Base-by-base conservation (phyloP, 2,329 filamentous ascomycete genomes). In the Parasarocladium wereldwijsianum region DNA sequence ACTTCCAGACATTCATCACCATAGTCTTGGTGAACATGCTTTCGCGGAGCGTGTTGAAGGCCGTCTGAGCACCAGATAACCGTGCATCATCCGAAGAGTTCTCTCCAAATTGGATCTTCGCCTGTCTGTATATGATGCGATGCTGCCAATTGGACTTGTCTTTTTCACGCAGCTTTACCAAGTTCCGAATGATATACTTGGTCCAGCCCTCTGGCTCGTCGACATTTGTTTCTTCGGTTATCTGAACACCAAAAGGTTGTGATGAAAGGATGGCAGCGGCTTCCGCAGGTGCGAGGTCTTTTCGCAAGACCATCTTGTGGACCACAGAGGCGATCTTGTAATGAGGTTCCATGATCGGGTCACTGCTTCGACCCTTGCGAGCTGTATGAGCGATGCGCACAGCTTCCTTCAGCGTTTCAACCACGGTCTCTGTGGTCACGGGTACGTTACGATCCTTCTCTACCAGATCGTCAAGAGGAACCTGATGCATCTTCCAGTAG, bases 81-180 rank as follows among this genome's bases (percentile, higher is more conserved):
- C 8, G n/a, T n/a, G n/a, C n/a, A 11, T 30, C 28, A 6, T 24
- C 13, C 13, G 21, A 19, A 13, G 19, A n/a, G 8, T 30, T 21
- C 19, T 24, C 57, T 30, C 61, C 57, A 31, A 67, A 70, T 6
- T 73, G 42, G 13, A 75, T 66, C 19, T 55, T 57, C 2, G 70
- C 63, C 43, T 82, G 76, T 15, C 85, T 74, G 45, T 78, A 76
- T 31, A 84, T 82, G 56, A 94, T 85, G 13, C 86, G 78, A 49
- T 94, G 86, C 46, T 94, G 86, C 86, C 86, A 94, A 43, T 90
- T 87, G 1, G 82, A 80, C 58, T 93, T 92, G 53, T 94, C 86
- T 36, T 84, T 84, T 28, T 73, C 69, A 9, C 64, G 62, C 8
- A 74, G 46, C 31, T 60, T 60, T 6, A 54, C 54, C 23, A 74